Evolutionary conservation across 2,329 filamentous ascomycete species (phyloP), one percentile per base, ranked within the genome.

Genomic region (Domatiomyces globalis): DNA sequence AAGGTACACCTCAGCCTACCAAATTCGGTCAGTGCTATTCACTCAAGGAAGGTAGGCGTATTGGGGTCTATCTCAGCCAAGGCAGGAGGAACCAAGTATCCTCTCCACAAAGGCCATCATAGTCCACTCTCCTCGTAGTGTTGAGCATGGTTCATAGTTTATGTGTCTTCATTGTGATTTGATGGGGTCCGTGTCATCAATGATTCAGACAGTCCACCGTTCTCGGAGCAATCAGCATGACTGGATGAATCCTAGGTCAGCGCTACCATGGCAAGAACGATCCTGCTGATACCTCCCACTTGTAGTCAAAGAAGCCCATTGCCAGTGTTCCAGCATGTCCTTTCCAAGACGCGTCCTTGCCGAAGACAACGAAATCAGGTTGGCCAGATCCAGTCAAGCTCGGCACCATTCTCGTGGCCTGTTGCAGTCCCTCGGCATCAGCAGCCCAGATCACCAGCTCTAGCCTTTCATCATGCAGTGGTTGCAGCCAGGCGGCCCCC

Each of bases 361-460:
- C 67, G 25, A 75, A 57, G 1, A 80, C 61, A 4, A 80, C 66
- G 57, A 78, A 79, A 57, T 80, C 76, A 10, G 78, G 77, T 57
- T 78, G 74, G 0, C 77, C 76, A 47, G 71, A 73, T 7, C 78
- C 77, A 17, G 77, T 76, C 49, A 79, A 62, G 57, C 74, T 72
- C 0, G 78, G 77, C 20, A 78, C 67, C 39, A 80, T 63, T 27
- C 76, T 69, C 4, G 73, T 71, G 43, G 75, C 77, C 51, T 73
- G 68, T 29, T 66, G 63, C 46, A 79, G 62, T 5, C 71, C 73
- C 19, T 66, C 63, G 19, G 64, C 62, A 62, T 78, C 73, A 20
- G 61, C 59, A 15, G 75, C 78, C 78, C 77, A 80, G 5, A 80
- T 61, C 2, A 80, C 71, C 36, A 80, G 62, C 58, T 78, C 76